Conservation (phyloP, 2,329 filamentous ascomycete genomes). For the Xylaria sp. region DNA sequence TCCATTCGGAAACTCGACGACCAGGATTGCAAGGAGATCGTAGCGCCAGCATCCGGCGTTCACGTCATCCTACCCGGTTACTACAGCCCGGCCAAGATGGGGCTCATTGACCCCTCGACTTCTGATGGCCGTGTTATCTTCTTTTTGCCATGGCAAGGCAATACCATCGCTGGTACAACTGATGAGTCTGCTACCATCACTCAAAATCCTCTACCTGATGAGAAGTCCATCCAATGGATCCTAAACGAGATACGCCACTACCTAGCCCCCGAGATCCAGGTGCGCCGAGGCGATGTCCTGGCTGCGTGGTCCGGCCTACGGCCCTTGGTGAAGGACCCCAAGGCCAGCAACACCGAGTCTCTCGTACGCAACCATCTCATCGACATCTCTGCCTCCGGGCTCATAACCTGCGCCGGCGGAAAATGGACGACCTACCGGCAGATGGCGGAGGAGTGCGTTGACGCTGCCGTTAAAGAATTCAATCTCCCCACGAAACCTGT, state of each 20-base stretch:
- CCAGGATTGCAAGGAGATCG: conserved; percentile 75
- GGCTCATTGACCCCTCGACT: conserved; percentile 84
- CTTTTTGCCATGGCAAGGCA: conserved; percentile 93
- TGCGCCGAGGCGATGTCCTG: conserved; percentile 86
- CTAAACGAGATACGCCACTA: conserved; percentile 84
- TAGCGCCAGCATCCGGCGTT: conserved; percentile 85
- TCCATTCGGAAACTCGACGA: conserved; percentile 88
- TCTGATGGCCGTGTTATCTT: conserved; percentile 92
- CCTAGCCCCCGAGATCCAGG: conserved; percentile 83
- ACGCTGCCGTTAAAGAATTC: conserved; percentile 79
- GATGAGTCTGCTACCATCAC: conserved; percentile 80
- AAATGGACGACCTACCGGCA: conserved; percentile 96
- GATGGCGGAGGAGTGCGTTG: conserved; percentile 91
- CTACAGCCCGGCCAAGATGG: conserved; percentile 87
- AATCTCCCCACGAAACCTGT: conserved; percentile 67
- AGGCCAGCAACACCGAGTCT: conserved; percentile 85
- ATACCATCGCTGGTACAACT: conserved; percentile 90
- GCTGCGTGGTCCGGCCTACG: conserved; percentile 91
- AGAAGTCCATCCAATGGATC: conserved; percentile 90
- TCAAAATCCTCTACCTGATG: conserved; percentile 78
- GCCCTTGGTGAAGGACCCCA: conserved; percentile 85
- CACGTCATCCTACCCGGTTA: conserved; percentile 89
- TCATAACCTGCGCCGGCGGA: conserved; percentile 86
- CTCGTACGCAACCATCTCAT: conserved; percentile 89
- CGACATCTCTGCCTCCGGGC: conserved; percentile 79